Conservation (phyloP, 2,329 filamentous ascomycete genomes). For the Venturia asperata region DNA sequence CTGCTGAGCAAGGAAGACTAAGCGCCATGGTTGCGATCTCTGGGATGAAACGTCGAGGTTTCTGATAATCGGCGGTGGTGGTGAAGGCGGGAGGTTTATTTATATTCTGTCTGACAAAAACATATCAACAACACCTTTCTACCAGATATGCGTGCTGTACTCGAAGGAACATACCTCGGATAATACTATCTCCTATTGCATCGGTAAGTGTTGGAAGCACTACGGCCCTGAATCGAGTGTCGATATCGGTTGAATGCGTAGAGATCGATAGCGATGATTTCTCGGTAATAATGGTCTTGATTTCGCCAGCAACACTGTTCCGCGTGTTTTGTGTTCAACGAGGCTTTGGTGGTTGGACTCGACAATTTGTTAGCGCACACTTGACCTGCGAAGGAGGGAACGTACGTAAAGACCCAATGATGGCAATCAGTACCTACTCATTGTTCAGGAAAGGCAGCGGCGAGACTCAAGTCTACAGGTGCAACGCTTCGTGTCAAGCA, state of each 20-base stretch:
- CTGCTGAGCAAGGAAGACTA: neutral
- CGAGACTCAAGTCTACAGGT: too few relatives aligned
- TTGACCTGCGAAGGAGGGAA: too few relatives aligned
- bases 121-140: neutral
- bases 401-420: too few relatives aligned
- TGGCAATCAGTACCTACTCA: too few relatives aligned
- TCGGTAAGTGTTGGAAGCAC: too few relatives aligned
- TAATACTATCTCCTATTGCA: neutral
- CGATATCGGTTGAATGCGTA: too few relatives aligned
- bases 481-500: too few relatives aligned
- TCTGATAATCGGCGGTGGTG: neutral
- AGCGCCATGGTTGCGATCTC: neutral
- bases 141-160: neutral
- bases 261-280: neutral
- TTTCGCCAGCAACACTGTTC: neutral
- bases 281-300: neutral
- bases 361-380: too few relatives aligned
- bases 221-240: too few relatives aligned
- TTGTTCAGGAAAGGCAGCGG: too few relatives aligned
- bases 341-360: neutral
- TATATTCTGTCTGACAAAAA: neutral
- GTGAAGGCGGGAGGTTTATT: neutral
- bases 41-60: too few relatives aligned
- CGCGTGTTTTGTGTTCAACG: neutral
- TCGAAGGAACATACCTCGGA: neutral